Conservation (phyloP, 2,329 filamentous ascomycete genomes). For the Colletotrichum orbiculare region DNA sequence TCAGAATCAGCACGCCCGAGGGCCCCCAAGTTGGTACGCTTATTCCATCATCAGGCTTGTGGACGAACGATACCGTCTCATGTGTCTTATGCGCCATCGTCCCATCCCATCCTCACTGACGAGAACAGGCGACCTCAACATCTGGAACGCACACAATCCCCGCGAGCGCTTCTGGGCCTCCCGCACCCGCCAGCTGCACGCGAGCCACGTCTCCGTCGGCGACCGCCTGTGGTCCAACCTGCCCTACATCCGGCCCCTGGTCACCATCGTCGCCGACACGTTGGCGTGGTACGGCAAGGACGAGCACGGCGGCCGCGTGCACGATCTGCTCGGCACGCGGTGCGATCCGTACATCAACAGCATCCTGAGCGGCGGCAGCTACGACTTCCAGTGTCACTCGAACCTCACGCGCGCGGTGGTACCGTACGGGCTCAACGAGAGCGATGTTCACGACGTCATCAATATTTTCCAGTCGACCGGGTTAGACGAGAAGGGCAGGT, state of each 20-base stretch:
- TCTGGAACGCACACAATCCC: constrained; percentile 82
- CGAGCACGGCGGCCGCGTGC: constrained; percentile 73
- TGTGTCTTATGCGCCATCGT: no score
- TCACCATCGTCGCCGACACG: constrained; percentile 77
- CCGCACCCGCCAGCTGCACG: constrained; percentile 81
- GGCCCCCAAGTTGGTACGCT: constrained; percentile 77
- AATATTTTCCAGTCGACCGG: constrained; percentile 91
- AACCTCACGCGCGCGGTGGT: constrained; percentile 81
- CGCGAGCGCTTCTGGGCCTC: constrained; percentile 86
- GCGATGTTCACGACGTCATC: constrained; percentile 85
- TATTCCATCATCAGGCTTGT: no score
- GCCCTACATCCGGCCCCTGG: constrained; percentile 80
- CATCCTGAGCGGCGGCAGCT: constrained; percentile 73
- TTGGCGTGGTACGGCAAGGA: constrained; percentile 70
- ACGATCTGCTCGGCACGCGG: constrained; percentile 84
- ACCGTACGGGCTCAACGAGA: constrained; percentile 75
- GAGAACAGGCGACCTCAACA: constrained; percentile 75
- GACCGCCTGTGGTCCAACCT: constrained; percentile 83
- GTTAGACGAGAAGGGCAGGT: constrained; percentile 75
- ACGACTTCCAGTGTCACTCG: constrained; percentile 87
- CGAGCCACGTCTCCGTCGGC: constrained; percentile 76
- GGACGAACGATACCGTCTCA: no score
- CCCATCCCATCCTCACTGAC: neutral
- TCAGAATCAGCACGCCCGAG: constrained; percentile 79
- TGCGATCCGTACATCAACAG: constrained; percentile 88